Evolutionary conservation across 2,329 filamentous ascomycete genomes (phyloP).

Genomic region (Pseudogymnoascus sp.): DNA sequence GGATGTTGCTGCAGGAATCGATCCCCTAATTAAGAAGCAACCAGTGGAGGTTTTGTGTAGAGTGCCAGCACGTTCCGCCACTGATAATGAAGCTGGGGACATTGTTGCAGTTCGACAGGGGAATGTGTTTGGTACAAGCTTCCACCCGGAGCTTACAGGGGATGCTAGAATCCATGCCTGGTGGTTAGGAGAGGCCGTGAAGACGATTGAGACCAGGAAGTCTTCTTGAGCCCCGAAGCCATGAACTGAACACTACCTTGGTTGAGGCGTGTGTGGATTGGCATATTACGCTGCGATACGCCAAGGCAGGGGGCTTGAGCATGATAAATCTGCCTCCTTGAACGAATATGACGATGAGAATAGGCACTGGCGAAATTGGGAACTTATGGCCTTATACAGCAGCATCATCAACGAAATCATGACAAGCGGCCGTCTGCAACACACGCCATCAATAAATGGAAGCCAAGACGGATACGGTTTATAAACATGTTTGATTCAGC

Average conservation of each 20-base stretch:
- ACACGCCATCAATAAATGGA: neutral
- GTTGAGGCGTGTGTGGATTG: no score
- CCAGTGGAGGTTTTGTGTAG: constrained; percentile 45
- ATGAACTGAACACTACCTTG: neutral
- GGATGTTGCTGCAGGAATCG: constrained; percentile 17
- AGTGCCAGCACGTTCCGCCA: constrained; percentile 37
- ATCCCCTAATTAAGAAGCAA: constrained; percentile 18
- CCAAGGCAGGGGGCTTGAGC: neutral
- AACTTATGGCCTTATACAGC: neutral
- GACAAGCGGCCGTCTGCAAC: neutral
- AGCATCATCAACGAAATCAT: neutral
- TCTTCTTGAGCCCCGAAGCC: neutral
- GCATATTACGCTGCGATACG: neutral
- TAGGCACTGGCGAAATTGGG: neutral
- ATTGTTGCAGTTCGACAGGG: constrained; percentile 86
- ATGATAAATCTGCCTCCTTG: neutral
- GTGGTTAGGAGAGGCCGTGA: constrained; percentile 73
- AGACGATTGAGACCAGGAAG: constrained; percentile 23
- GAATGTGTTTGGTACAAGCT: constrained; percentile 90
- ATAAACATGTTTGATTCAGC: neutral
- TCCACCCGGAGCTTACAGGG: constrained; percentile 86
- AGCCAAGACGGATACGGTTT: neutral
- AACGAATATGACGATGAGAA: neutral
- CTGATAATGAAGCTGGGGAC: constrained; percentile 48
- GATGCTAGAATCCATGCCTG: constrained; percentile 85